These are phyloP conservation scores for Hapsidospora chrysogenum DNA, from an alignment of 495 filamentous ascomycete species.

Conservation along the genomic window DNA sequence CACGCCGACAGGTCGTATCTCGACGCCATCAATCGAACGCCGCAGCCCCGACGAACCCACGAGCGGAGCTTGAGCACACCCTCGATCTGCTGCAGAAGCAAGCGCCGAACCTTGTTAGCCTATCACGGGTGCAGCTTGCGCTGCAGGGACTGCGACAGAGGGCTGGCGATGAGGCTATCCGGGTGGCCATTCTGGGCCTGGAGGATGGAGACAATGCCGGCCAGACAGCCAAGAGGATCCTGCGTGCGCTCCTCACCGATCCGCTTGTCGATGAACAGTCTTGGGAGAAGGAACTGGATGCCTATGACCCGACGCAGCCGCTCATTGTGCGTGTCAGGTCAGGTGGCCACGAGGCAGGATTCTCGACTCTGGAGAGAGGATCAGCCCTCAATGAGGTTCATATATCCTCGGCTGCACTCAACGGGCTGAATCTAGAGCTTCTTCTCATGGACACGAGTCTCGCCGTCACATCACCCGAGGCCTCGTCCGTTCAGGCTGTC, in stretches of 20 bases:
- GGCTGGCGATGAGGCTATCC: slow-evolving; percentile 40
- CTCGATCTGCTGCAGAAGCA: slow-evolving; percentile 43
- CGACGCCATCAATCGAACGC: slow-evolving; percentile 2
- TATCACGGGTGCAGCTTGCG: slow-evolving; percentile 65
- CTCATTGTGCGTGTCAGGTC: slow-evolving; percentile 26
- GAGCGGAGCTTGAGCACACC: slow-evolving; percentile 40
- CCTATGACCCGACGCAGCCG: slow-evolving; percentile 20
- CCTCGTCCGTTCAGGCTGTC: slow-evolving; percentile 11
- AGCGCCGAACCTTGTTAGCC: slow-evolving; percentile 49
- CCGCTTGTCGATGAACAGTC: slow-evolving; percentile 43
- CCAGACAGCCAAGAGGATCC: slow-evolving; percentile 36
- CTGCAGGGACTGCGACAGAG: slow-evolving; percentile 56
- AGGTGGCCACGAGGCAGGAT: slow-evolving; percentile 1
- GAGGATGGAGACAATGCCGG: slow-evolving; percentile 9
- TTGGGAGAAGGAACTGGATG: slow-evolving; percentile 57
- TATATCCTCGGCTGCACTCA: slow-evolving; percentile 53
- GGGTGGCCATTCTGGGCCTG: slow-evolving; percentile 45
- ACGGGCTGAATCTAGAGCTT: slow-evolving; percentile 57
- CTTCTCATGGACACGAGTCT: slow-evolving; percentile 37
- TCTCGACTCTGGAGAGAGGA: slow-evolving; percentile 13
- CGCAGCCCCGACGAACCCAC: slow-evolving; percentile 8
- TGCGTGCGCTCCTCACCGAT: slow-evolving; percentile 60
- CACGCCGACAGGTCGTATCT: not conserved
- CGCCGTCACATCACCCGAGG: slow-evolving; percentile 16
- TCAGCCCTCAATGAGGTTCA: slow-evolving; percentile 24